phyloP scores from a whole-genome alignment of 805 yeast genomes.

The Suhomyces tanzawaensis region DNA sequence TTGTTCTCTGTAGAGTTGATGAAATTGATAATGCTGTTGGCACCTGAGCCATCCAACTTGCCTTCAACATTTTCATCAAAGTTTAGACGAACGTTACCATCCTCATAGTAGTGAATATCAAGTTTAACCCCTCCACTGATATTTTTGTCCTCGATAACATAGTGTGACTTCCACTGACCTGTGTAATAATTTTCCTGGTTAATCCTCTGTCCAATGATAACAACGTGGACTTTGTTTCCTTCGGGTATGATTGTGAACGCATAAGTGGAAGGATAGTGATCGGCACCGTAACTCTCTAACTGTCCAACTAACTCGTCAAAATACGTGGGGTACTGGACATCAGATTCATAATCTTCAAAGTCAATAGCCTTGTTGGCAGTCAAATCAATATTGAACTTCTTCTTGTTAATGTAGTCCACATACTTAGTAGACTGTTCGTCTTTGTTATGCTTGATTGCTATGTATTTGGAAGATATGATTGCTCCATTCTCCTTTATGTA shows the following conservation, averaged over 20 bases:
- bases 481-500: conserved; percentile 29
- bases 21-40: conserved; percentile 36
- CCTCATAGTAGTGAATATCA: conserved; percentile 91
- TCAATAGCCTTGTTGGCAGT: conserved; percentile 48
- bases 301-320: conserved; percentile 27
- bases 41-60: conserved; percentile 23
- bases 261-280: conserved; percentile 62
- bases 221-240: conserved; percentile 39
- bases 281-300: conserved; percentile 52
- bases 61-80: conserved; percentile 32
- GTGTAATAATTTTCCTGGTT: conserved; percentile 81
- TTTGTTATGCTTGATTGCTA: conserved; percentile 35
- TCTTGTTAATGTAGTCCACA: conserved; percentile 48
- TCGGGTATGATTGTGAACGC: conserved; percentile 44
- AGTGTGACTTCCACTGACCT: conserved; percentile 81
- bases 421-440: conserved; percentile 40
- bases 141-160: conserved; percentile 37
- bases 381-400: conserved; percentile 60
- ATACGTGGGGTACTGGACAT: conserved; percentile 24
- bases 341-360: conserved; percentile 41
- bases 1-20: conserved; percentile 58
- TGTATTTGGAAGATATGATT: conserved; percentile 26
- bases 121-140: conserved; percentile 57
- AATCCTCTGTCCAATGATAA: conserved; percentile 68
- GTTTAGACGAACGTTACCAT: conserved; percentile 86